Evolutionary conservation across 306 rosid species (phyloP).

Genomic region (Purshia tridentata): DNA sequence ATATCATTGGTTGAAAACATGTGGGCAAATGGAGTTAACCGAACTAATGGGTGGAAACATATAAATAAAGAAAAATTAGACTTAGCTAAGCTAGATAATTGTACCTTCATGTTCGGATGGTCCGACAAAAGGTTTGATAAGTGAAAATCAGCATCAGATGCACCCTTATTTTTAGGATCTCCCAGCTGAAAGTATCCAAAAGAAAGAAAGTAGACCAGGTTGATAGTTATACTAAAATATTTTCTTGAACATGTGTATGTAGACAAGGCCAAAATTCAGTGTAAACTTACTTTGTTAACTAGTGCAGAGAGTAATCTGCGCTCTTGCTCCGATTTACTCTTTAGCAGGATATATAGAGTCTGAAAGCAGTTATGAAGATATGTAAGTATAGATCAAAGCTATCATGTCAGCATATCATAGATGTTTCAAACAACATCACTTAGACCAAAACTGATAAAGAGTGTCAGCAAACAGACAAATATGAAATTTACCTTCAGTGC

Average conservation of each 20-base stretch:
- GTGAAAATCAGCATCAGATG: slow-evolving; percentile 94
- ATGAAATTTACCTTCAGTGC: slow-evolving; percentile 64
- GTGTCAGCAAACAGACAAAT: neutral
- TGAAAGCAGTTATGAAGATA: slow-evolving; percentile 32
- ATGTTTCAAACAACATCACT: neutral
- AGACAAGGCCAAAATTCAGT: slow-evolving; percentile 12
- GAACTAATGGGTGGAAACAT: neutral
- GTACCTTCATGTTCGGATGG: slow-evolving; percentile 98
- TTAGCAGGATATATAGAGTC: slow-evolving; percentile 69
- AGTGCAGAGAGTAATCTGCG: slow-evolving; percentile 81
- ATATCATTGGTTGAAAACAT: too few species aligned
- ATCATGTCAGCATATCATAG: neutral
- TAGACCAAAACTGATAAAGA: neutral
- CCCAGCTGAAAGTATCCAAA: slow-evolving; percentile 66
- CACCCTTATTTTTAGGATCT: slow-evolving; percentile 89
- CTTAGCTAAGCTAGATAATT: slow-evolving; percentile 8
- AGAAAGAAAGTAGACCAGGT: neutral
- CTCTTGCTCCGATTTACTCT: slow-evolving; percentile 96
- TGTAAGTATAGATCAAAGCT: neutral
- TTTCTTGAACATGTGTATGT: neutral
- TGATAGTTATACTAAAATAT: neutral
- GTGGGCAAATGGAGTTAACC: neutral
- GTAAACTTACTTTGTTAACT: slow-evolving; percentile 80
- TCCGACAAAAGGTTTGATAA: slow-evolving; percentile 81
- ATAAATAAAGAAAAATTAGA: neutral